Evolutionary conservation across 768 basidiomycete genomes (phyloP).

Genomic region (Clitopilus passeckerianus): DNA sequence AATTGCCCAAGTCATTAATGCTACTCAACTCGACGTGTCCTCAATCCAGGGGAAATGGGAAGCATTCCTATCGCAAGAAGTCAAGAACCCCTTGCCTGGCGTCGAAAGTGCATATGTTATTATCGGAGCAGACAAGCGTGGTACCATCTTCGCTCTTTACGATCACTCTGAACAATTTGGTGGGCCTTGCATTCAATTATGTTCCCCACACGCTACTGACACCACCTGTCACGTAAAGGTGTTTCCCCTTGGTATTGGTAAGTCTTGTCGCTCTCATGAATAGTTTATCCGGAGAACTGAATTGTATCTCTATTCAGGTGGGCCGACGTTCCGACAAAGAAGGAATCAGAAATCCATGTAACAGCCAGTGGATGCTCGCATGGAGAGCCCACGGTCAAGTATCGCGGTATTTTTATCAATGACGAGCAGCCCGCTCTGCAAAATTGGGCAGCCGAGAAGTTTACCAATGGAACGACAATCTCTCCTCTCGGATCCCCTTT

Average conservation of each 20-base stretch:
- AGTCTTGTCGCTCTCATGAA: slow-evolving; percentile 12
- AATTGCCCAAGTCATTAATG: slow-evolving; percentile 46
- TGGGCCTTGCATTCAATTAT: slow-evolving; percentile 10
- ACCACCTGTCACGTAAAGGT: slow-evolving; percentile 26
- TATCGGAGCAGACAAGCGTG: slow-evolving; percentile 64
- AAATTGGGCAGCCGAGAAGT: slow-evolving; percentile 68
- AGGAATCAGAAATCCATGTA: slow-evolving; percentile 44
- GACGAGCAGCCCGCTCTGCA: slow-evolving; percentile 72
- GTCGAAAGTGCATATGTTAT: slow-evolving; percentile 61
- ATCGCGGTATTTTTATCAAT: slow-evolving; percentile 70
- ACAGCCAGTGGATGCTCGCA: slow-evolving; percentile 42
- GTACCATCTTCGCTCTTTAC: slow-evolving; percentile 62
- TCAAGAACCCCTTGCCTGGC: slow-evolving; percentile 52
- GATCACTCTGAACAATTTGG: slow-evolving; percentile 71
- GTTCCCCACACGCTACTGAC: neutral
- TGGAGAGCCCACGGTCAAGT: slow-evolving; percentile 63
- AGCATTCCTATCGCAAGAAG: slow-evolving; percentile 45
- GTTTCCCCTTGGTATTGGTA: slow-evolving; percentile 70
- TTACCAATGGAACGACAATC: slow-evolving; percentile 57
- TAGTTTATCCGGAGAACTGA: neutral
- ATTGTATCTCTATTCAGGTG: slow-evolving; percentile 37
- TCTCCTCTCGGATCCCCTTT: slow-evolving; percentile 49
- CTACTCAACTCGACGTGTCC: slow-evolving; percentile 49
- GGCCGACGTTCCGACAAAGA: slow-evolving; percentile 69
- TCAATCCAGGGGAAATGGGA: slow-evolving; percentile 66